Evolutionary conservation across 768 basidiomycete genomes (phyloP), one percentile per base, ranked within the genome.

Genomic region (Trichaptum fuscoviolaceum): DNA sequence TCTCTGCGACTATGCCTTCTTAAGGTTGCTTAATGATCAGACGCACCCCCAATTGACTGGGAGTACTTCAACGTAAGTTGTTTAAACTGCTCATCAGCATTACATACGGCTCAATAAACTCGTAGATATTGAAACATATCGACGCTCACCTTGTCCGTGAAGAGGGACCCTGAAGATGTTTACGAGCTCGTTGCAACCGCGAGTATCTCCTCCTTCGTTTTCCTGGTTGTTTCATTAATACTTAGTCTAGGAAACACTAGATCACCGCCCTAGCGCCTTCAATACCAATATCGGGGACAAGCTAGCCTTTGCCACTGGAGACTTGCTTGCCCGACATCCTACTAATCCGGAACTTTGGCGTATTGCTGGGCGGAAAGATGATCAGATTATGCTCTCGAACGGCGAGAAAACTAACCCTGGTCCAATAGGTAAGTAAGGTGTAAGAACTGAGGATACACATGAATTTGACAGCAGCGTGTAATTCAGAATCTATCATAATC

Each of bases 311-410:
- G 75, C 78, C 23, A 81, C 80, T 0, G 76, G 72, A 35, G 82
- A 83, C 64, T 74, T 83, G 0, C 63, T 84, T 12, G 59, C 76
- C 24, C 76, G 70, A 7, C 82, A 84, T 69, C 81, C 82, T 6
- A 75, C 74, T 0, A 77, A 79, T 24, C 72, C 70, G 1, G 70
- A 71, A 1, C 68, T 76, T 34, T 82, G 75, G 74, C 78, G 72
- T 64, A 69, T 83, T 1, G 76, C 72, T 62, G 82, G 83, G 1
- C 73, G 84, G 17, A 73, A 70, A 9, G 83, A 83, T 65, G 83
- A 84, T 65, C 82, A 83, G 69, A 79, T 84, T 57, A 78, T 79
- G 71, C 74, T 79, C 59, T 74, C 71, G 35, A 81, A 77, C 12
- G 81, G 81, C 23, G 77, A 80, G 68, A 81, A 79, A 66, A 69